Conservation (phyloP, 2,329 filamentous ascomycete species). For the Penicillium corylophilum region DNA sequence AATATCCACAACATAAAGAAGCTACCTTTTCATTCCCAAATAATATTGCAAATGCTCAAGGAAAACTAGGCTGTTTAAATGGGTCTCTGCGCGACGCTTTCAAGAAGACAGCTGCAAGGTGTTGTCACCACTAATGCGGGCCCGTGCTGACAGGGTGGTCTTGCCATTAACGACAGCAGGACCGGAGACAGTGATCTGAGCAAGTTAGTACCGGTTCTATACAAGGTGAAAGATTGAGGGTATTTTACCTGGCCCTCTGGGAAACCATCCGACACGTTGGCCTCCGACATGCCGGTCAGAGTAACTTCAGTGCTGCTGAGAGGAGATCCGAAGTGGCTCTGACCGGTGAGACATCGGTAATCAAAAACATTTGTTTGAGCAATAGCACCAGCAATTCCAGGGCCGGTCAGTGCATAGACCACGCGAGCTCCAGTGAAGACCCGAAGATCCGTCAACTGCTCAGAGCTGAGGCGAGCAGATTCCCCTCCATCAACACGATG, state of each 20-base stretch:
- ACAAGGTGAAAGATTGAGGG: background rate
- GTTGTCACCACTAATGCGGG: conserved; percentile 68
- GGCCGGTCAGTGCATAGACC: conserved; percentile 78
- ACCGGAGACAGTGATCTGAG: conserved; percentile 69
- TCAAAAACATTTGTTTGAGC: conserved; percentile 85
- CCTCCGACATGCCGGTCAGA: conserved; percentile 48
- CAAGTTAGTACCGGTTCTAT: background rate
- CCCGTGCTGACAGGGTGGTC: conserved; percentile 62
- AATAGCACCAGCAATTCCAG: conserved; percentile 85
- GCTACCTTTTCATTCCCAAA: background rate
- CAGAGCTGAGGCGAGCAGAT: conserved; percentile 64
- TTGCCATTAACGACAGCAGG: conserved; percentile 71
- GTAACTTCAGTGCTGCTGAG: conserved; percentile 76
- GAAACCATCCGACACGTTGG: conserved; percentile 38
- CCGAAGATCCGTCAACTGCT: conserved; percentile 74
- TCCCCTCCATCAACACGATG: conserved; percentile 65
- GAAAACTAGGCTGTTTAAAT: background rate
- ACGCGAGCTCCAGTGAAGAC: conserved; percentile 77
- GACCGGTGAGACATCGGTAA: conserved; percentile 60
- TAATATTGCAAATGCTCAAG: background rate
- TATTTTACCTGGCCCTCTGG: conserved; percentile 61
- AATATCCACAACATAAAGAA: background rate
- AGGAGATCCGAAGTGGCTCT: conserved; percentile 77
- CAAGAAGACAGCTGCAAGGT: conserved; percentile 58
- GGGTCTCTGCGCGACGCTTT: background rate